Base-by-base conservation (phyloP, 805 yeast species). In the Candida peoriensis region DNA sequence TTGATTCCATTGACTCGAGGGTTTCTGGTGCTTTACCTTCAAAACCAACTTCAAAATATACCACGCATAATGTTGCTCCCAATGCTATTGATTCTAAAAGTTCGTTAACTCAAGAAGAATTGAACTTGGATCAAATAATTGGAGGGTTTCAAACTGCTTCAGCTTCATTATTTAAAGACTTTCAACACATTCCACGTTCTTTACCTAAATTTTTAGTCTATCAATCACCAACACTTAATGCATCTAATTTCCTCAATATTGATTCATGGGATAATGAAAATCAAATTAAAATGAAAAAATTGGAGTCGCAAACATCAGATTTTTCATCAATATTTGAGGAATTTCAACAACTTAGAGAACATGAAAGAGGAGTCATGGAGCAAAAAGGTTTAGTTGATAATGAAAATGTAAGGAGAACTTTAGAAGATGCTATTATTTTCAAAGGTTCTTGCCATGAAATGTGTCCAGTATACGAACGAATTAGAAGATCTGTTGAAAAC, bases 401-500 rank as follows among this genome's bases (percentile, higher is more conserved):
- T 29, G 95, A 86, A 44, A 88, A 87, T 43, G 76, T 74, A 0
- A 75, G 87, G 27, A 87, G 88, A 58, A 78, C 81, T 36, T 66
- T 93, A n/a, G 78, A 75, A 41, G 95, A 90, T 41, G 98, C 97
- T 2, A 86, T 93, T 33, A 57, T 71, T 3, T 93, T 93, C 53
- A 74, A 76, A 39, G 99, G 99, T 4, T 73, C 95, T 1, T 93
- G 98, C 58, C 56, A 65, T 28, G 95, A 87, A 42, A 93, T 90
- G 97, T 93, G 98, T 58, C 97, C 99, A 1, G 74, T 76, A 0
- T 90, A 80, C 60, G 98, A 93, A 60, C 72, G 97, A 48, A 82
- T 89, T 1, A 72, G 95, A 53, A 72, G 99, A 61, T 74, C 82
- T 3, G 76, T 80, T 37, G 96, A 93, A 55, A 87, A 88, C 49